These are phyloP conservation scores for Erythrobasidium hasegawianum DNA, from an alignment of 1,284 basidiomycete species.

Conservation along the genomic window DNA sequence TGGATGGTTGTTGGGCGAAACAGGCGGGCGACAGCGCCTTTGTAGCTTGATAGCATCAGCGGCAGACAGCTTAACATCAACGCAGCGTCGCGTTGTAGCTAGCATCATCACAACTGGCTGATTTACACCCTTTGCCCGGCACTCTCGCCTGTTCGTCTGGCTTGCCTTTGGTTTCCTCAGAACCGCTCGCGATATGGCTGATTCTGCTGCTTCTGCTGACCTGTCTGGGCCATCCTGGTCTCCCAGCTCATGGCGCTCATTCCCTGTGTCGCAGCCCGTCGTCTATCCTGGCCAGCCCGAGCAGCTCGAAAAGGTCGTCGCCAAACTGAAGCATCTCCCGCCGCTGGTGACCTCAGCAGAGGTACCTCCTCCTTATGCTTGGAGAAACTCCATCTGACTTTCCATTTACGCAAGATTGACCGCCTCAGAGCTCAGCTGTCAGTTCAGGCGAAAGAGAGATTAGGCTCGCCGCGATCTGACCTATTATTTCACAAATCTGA, in stretches of 20 bases:
- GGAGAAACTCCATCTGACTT: slow-evolving; percentile 1
- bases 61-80: too few relatives aligned
- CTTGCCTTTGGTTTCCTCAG: too few relatives aligned
- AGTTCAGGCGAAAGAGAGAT: not conserved
- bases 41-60: too few relatives aligned
- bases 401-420: slow-evolving; percentile 69
- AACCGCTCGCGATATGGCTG: too few relatives aligned
- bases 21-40: too few relatives aligned
- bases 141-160: too few relatives aligned
- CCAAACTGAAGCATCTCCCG: slow-evolving; percentile 69
- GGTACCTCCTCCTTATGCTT: slow-evolving; percentile 52
- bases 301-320: slow-evolving; percentile 49
- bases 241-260: slow-evolving; percentile 61
- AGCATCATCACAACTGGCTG: too few relatives aligned
- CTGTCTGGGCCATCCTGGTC: slow-evolving; percentile 52
- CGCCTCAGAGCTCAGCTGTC: slow-evolving; percentile 70
- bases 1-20: not conserved
- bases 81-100: too few relatives aligned
- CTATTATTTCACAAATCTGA: not conserved
- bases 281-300: slow-evolving; percentile 32
- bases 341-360: slow-evolving; percentile 85
- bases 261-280: slow-evolving; percentile 62
- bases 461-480: not conserved
- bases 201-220: not conserved
- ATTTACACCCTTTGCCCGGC: too few relatives aligned